Percentiles rank a stretch among this genome's conserved stretches.
phyloP scores from a whole-genome alignment of 768 basidiomycete genomes.

The Termitomyces sp. region DNA sequence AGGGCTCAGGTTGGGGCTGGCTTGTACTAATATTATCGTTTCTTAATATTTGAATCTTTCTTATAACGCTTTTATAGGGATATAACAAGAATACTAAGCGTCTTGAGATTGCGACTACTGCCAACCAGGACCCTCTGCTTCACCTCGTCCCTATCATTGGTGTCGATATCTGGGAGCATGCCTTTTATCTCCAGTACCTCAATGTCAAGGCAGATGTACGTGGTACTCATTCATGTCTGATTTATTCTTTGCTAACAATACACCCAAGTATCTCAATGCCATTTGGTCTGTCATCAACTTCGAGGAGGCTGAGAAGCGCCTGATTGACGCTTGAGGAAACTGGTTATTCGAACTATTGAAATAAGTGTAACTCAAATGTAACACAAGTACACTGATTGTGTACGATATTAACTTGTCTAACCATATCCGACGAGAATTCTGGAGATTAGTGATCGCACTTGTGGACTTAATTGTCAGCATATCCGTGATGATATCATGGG shows the following conservation, averaged over 20 bases:
- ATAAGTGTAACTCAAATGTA: background rate
- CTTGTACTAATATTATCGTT: slow-evolving; percentile 51
- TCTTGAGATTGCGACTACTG: slow-evolving; percentile 85
- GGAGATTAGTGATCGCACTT: no score
- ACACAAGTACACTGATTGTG: background rate
- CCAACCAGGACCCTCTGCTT: slow-evolving; percentile 93
- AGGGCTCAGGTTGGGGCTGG: slow-evolving; percentile 97
- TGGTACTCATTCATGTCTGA: slow-evolving; percentile 10
- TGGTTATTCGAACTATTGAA: background rate
- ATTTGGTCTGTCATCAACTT: slow-evolving; percentile 94
- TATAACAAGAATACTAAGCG: slow-evolving; percentile 59
- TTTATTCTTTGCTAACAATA: background rate
- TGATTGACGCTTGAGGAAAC: slow-evolving; percentile 21
- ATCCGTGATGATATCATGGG: no score
- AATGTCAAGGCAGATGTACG: slow-evolving; percentile 92
- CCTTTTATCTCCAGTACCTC: slow-evolving; percentile 94
- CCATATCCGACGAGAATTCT: no score
- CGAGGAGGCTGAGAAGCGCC: slow-evolving; percentile 68
- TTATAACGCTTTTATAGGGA: slow-evolving; percentile 43
- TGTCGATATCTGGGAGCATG: slow-evolving; percentile 95
- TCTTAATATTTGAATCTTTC: background rate
- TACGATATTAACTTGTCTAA: background rate
- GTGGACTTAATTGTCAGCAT: no score
- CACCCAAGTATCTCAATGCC: slow-evolving; percentile 71
- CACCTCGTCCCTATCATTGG: slow-evolving; percentile 79